Percentiles rank a stretch among this genome's conserved stretches.
These are phyloP conservation scores for Cystobasidium sp. DNA, from an alignment of 1,284 basidiomycete species.

Conservation along the genomic window DNA sequence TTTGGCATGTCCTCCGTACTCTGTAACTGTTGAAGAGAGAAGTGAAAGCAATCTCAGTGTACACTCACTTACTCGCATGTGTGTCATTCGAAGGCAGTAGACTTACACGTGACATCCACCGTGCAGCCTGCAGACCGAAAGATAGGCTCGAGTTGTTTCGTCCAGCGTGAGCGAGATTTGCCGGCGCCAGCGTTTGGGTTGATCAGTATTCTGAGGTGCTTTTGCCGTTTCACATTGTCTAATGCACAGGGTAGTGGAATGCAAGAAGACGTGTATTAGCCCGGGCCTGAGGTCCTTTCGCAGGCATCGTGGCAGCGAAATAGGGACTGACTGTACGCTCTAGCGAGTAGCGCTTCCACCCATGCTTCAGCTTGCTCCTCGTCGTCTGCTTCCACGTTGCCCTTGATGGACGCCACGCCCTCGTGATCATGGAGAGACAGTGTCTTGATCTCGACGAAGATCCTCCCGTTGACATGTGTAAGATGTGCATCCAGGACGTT, in stretches of 20 bases:
- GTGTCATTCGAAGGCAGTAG: slow-evolving; percentile 4
- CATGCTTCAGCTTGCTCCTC: slow-evolving; percentile 32
- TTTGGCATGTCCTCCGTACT: slow-evolving; percentile 71
- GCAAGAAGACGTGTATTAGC: background rate
- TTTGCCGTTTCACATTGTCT: slow-evolving; percentile 27
- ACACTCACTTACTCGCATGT: background rate
- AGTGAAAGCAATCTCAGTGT: background rate
- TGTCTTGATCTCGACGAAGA: slow-evolving; percentile 35
- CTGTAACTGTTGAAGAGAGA: slow-evolving; percentile 66
- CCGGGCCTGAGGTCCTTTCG: too few species aligned
- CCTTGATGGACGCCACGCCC: slow-evolving; percentile 36
- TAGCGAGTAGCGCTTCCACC: slow-evolving; percentile 17
- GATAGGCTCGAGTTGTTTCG: slow-evolving; percentile 75
- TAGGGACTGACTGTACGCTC: slow-evolving; percentile 27
- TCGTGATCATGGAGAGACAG: slow-evolving; percentile 23
- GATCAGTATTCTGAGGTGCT: slow-evolving; percentile 66
- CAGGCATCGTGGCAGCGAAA: too few species aligned
- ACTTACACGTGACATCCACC: slow-evolving; percentile 14
- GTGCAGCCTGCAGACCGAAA: slow-evolving; percentile 74
- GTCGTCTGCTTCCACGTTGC: slow-evolving; percentile 21
- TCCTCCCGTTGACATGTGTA: background rate
- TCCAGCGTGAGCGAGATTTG: slow-evolving; percentile 68
- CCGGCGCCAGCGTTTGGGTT: slow-evolving; percentile 89
- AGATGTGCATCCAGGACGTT: slow-evolving; percentile 31
- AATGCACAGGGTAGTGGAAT: background rate